Evolutionary conservation across 2,329 filamentous ascomycete genomes (phyloP).

Genomic region (Mycosphaerella sp.): DNA sequence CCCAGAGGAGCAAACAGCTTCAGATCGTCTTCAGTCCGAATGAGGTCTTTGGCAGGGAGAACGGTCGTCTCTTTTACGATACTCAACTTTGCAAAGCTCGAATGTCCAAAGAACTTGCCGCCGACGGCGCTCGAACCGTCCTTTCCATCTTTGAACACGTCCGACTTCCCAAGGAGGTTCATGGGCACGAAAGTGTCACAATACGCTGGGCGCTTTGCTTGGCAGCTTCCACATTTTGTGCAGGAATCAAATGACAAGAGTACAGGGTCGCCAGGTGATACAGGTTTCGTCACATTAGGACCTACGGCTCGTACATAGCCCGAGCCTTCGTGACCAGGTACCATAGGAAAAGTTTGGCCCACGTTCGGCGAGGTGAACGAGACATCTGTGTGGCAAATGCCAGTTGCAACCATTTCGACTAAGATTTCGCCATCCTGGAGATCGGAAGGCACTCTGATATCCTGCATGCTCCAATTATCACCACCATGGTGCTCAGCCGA

Average conservation of each 20-base stretch:
- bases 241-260: constrained; percentile 25
- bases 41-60: constrained; percentile 21
- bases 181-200: constrained; percentile 22
- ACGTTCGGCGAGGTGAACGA: constrained; percentile 16
- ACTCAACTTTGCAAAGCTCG: constrained; percentile 23
- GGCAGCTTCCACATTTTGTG: constrained; percentile 19
- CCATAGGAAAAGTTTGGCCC: constrained; percentile 24
- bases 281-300: constrained; percentile 28
- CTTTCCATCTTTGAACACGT: constrained; percentile 18
- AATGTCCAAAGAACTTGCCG: constrained; percentile 28
- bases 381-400: constrained; percentile 29
- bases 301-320: constrained; percentile 44
- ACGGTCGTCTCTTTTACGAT: constrained; percentile 24
- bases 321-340: constrained; percentile 29
- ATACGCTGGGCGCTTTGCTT: constrained; percentile 18
- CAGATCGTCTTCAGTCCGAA: constrained; percentile 22
- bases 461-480: constrained; percentile 18
- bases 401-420: constrained; percentile 26
- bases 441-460: constrained; percentile 18
- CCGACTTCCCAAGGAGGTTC: constrained; percentile 18
- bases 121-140: constrained; percentile 16
- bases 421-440: constrained; percentile 24
- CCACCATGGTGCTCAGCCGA: constrained; percentile 13
- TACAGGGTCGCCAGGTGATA: constrained; percentile 24
- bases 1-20: constrained; percentile 25